These are phyloP conservation scores for Yamadazyma diddensiae DNA, from an alignment of 1,139 yeast species.

Conservation along the genomic window DNA sequence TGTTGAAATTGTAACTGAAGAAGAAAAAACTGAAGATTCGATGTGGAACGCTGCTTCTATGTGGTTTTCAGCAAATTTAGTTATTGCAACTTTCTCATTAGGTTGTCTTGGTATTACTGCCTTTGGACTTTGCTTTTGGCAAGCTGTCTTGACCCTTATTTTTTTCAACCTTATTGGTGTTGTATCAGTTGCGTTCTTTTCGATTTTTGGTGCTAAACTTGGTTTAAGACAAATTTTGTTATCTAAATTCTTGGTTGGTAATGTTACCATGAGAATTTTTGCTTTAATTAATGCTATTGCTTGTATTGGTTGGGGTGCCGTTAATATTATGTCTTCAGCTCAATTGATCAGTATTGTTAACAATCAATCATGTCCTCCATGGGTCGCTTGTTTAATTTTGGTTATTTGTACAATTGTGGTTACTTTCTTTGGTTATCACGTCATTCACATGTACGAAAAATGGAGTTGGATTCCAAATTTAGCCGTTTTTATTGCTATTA, in stretches of 20 bases:
- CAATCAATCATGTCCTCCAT: slow-evolving; percentile 69
- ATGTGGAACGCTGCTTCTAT: slow-evolving; percentile 73
- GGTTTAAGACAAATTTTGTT: slow-evolving; percentile 89
- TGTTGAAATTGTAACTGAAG: slow-evolving; percentile 65
- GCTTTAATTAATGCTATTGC: slow-evolving; percentile 78
- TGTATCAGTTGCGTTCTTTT: slow-evolving; percentile 76
- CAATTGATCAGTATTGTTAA: slow-evolving; percentile 79
- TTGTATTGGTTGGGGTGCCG: slow-evolving; percentile 97
- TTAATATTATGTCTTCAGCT: slow-evolving; percentile 86
- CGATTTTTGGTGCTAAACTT: slow-evolving; percentile 80
- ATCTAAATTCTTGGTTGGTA: slow-evolving; percentile 77
- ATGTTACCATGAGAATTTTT: slow-evolving; percentile 70
- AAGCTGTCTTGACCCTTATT: slow-evolving; percentile 58
- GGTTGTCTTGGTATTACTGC: slow-evolving; percentile 75
- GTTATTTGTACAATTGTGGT: slow-evolving; percentile 66
- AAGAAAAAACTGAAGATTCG: slow-evolving; percentile 60
- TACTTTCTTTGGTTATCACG: slow-evolving; percentile 83
- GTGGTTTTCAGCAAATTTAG: slow-evolving; percentile 94
- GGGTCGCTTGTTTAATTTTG: slow-evolving; percentile 86
- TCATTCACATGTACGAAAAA: slow-evolving; percentile 79
- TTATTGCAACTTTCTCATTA: slow-evolving; percentile 75
- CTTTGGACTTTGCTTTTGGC: slow-evolving; percentile 62
- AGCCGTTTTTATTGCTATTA: slow-evolving; percentile 68
- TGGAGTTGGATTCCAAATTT: slow-evolving; percentile 87
- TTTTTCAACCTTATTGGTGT: slow-evolving; percentile 76